Conservation (phyloP, 257 asterid species). For the Anisodus tanguticus region DNA sequence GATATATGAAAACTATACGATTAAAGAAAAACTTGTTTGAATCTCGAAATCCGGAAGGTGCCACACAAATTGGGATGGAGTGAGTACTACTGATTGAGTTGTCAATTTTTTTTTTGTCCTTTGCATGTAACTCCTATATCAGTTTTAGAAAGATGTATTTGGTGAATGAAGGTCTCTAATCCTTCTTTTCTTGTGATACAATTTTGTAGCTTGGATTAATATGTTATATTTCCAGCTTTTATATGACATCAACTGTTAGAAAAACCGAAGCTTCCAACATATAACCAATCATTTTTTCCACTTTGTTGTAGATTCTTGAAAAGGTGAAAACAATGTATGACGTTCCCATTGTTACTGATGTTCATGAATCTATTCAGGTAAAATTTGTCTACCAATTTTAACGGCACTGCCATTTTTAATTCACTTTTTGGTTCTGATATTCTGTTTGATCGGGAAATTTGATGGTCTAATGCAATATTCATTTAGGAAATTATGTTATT, state of each 20-base stretch:
- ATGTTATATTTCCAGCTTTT: not conserved
- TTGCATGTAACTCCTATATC: not conserved
- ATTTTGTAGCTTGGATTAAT: not conserved
- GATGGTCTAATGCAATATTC: not conserved
- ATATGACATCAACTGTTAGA: not conserved
- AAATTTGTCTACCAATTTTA: not conserved
- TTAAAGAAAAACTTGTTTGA: too few species aligned
- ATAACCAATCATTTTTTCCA: not conserved
- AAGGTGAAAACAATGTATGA: constrained; percentile 76
- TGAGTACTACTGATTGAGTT: too few species aligned
- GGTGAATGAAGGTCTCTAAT: not conserved
- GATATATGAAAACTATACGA: too few species aligned
- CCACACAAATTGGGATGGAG: too few species aligned
- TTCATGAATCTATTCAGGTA: constrained; percentile 80
- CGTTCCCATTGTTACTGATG: constrained; percentile 79
- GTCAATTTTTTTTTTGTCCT: too few species aligned
- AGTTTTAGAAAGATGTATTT: not conserved
- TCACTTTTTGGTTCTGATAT: not conserved
- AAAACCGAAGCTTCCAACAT: not conserved
- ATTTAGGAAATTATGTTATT: not conserved
- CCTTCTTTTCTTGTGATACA: not conserved
- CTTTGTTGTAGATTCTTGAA: constrained; percentile 70
- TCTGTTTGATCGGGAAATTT: not conserved
- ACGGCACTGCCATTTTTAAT: not conserved
- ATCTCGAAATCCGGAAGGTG: too few species aligned